Evolutionary conservation across 192 early-diverging fungal species (phyloP), one percentile per base, ranked within the genome.

Genomic region (Coemansia sp.): DNA sequence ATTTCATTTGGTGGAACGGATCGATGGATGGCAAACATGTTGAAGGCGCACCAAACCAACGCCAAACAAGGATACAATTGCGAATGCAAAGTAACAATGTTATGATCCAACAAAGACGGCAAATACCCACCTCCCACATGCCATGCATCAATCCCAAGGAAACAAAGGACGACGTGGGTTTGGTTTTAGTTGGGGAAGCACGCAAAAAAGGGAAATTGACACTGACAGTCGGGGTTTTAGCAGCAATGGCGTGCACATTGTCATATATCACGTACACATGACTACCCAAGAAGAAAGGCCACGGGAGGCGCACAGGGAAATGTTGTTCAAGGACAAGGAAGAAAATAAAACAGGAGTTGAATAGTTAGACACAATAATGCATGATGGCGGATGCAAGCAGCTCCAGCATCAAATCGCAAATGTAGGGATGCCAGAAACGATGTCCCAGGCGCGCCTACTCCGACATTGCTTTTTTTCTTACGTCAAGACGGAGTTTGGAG

Each of bases 311-410:
- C 44, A 15, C 44, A 46, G 44, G 18, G 18, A 18, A 16, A 46
- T 46, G 44, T 18, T 1, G 5, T 5, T 5, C 44, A 46, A 46
- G 18, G 44, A 6, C 10, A 23, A 26, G 24, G 26, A 55, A 14
- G 39, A 0, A 14, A 12, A 41, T 41, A 36, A 16, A 59, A 18
- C 26, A 59, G 12, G 35, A 5, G 57, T 7, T 8, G 57, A 38
- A 6, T 9, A 38, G 36, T 9, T 38, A n/a, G 18, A 59, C 20
- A 38, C 57, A 59, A 59, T 59, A 59, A 59, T 59, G 35, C 35
- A 38, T n/a, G 18, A n/a, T 34, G 35, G 33, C 0, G 18, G 30
- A 30, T 30, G 20, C 11, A 56, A 56, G 55, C 46, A 49, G 46
- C 46, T 49, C n/a, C 46, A 20, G 8, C 46, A 49, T 8, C 20